Evolutionary conservation across 2,329 filamentous ascomycete species (phyloP), one percentile per base, ranked within the genome.

Genomic region (Lachnellula occidentalis): DNA sequence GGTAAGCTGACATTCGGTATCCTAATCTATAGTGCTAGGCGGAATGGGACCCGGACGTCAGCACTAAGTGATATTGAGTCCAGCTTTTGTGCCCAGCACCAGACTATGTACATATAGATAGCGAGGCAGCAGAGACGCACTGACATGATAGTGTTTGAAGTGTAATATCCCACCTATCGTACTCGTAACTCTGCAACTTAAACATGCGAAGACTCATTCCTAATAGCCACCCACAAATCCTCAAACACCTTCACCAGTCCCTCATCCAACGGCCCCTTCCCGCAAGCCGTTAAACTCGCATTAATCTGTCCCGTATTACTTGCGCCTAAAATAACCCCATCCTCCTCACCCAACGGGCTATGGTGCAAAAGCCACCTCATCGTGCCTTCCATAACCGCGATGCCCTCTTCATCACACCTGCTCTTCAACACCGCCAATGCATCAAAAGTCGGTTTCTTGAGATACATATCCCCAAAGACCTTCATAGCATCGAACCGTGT

Each of bases 281-380:
- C 43, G 12, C 42, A 39, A 9, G 50, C 34, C 22, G 27, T 34
- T 14, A 53, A 43, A 34, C 42, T 39, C 9, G 34, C 50, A n/a
- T 53, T 34, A 22, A 53, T 53, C 43, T 53, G 50, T 34, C 5
- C n/a, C 3, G 50, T 47, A 12, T n/a, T 45, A 27, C 42, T 47
- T 8, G 50, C 43, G 14, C 50, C 50, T 14, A 53, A 22, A 22
- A 53, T 53, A 8, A 53, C 34, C 11, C 42, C 50, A 22, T 53
- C 50, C 12, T 41, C 21, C 22, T 45, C 34, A 14, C 14, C 27
- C 42, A 53, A 47, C n/a, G 43, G 50, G 6, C 42, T 37, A 41
- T 53, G 50, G 34, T 53, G 50, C 19, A 53, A 27, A 19, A 53
- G 46, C 50, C 50, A 53, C 31, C 43, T 53, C 43, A 53, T 39